Evolutionary conservation across 106 monocot species (phyloP).

Genomic region (Dioscorea dumetorum): DNA sequence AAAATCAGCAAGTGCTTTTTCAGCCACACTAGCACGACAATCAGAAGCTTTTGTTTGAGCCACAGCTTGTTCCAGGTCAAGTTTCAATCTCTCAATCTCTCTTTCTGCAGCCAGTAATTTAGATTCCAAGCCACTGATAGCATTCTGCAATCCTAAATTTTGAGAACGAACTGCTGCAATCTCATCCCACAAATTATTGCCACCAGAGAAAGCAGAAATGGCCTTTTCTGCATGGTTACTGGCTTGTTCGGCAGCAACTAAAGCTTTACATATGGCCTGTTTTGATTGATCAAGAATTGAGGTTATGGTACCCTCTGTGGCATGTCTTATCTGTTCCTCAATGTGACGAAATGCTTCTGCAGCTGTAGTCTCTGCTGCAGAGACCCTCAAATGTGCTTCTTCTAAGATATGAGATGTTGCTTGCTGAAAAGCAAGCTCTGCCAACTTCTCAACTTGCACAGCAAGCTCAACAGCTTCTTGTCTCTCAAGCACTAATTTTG

Average conservation of each 20-base stretch:
- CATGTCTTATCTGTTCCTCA: constrained; percentile 24
- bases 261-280: constrained; percentile 19
- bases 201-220: constrained; percentile 13
- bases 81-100: constrained; percentile 21
- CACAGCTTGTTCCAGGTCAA: constrained; percentile 18
- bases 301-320: constrained; percentile 20
- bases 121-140: constrained; percentile 18
- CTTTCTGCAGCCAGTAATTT: constrained; percentile 11
- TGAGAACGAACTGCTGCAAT: constrained; percentile 11
- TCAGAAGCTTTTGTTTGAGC: constrained; percentile 20
- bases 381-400: constrained; percentile 20
- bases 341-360: constrained; percentile 18
- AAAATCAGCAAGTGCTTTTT: constrained; percentile 14
- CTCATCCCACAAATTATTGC: constrained; percentile 16
- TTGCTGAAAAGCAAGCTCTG: constrained; percentile 25
- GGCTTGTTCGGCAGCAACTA: constrained; percentile 24
- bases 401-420: constrained; percentile 30
- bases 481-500: constrained; percentile 27
- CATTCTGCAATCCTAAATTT: constrained; percentile 18
- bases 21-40: constrained; percentile 17
- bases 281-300: constrained; percentile 21
- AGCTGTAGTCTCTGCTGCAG: constrained; percentile 32
- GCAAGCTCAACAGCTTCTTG: constrained; percentile 37
- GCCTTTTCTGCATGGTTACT: constrained; percentile 13
- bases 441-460: constrained; percentile 32